Percentiles rank a stretch among this genome's conserved stretches.
These are phyloP conservation scores for Kregervanrija fluxuum DNA, from an alignment of 805 yeast genomes.

Conservation along the genomic window DNA sequence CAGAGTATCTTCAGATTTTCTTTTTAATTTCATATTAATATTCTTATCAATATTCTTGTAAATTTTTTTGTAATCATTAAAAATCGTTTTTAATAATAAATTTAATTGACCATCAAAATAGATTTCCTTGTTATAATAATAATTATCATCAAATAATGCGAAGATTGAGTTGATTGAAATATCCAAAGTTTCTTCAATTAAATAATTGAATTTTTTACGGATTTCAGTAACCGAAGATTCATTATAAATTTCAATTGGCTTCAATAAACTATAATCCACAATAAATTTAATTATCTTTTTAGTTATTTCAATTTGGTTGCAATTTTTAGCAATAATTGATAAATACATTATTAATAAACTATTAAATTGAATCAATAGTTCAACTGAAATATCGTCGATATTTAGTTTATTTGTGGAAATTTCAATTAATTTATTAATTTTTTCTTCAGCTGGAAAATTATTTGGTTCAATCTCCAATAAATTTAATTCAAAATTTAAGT, in stretches of 20 bases:
- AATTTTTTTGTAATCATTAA: constrained; percentile 41
- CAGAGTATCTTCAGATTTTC: constrained; percentile 58
- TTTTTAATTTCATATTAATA: constrained; percentile 47
- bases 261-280: constrained; percentile 18
- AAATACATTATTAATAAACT: constrained; percentile 19
- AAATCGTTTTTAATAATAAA: constrained; percentile 32
- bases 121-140: constrained; percentile 58
- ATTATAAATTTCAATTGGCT: constrained; percentile 11
- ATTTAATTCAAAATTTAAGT: constrained; percentile 13
- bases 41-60: constrained; percentile 65
- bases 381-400: neutral
- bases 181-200: constrained; percentile 29
- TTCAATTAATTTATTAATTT: constrained; percentile 1
- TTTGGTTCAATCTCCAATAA: constrained; percentile 10
- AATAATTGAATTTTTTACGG: constrained; percentile 19
- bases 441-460: neutral
- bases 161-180: constrained; percentile 62
- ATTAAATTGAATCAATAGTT: constrained; percentile 14
- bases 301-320: constrained; percentile 12
- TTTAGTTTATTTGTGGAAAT: neutral
- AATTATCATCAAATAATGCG: constrained; percentile 77
- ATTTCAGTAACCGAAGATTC: constrained; percentile 8
- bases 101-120: constrained; percentile 52
- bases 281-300: constrained; percentile 18
- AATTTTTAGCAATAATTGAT: constrained; percentile 19